phyloP scores from a whole-genome alignment of 305 asterid genomes.

The Solanum hybrid region DNA sequence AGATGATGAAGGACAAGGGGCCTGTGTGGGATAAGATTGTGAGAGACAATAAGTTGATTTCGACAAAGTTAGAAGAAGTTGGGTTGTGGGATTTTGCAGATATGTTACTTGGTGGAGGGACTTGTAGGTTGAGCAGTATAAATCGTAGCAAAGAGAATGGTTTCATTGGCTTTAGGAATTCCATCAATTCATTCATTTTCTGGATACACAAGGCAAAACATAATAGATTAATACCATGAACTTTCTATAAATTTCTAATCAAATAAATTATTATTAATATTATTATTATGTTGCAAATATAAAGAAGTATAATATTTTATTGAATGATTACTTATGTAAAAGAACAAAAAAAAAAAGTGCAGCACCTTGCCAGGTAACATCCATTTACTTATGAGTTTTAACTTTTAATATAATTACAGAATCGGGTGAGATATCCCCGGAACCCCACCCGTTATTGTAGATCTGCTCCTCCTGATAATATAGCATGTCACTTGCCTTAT shows the following conservation, averaged over 20 bases:
- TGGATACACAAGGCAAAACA: slow-evolving; percentile 39
- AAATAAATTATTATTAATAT: no score
- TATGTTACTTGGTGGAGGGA: slow-evolving; percentile 31
- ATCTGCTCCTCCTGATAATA: not conserved
- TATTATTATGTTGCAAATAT: no score
- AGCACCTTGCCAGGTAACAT: not conserved
- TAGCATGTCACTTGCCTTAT: not conserved
- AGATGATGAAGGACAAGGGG: slow-evolving; percentile 51
- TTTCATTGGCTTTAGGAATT: slow-evolving; percentile 51
- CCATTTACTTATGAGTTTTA: not conserved
- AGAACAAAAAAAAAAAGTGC: not conserved
- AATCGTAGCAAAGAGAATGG: slow-evolving; percentile 54
- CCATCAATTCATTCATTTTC: slow-evolving; percentile 37
- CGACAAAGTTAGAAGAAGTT: slow-evolving; percentile 38
- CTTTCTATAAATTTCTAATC: not conserved
- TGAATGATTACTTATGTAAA: not conserved
- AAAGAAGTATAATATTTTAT: not conserved
- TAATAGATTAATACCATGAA: slow-evolving; percentile 33
- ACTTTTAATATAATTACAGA: not conserved
- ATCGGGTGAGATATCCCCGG: not conserved
- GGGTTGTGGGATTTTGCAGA: slow-evolving; percentile 56
- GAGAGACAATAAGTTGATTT: slow-evolving; percentile 25
- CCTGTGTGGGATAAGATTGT: slow-evolving; percentile 58
- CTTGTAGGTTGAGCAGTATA: slow-evolving; percentile 35
- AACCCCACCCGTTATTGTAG: not conserved